Evolutionary conservation across 441 rosid species (phyloP).

Genomic region (Adansonia rubrostipa): DNA sequence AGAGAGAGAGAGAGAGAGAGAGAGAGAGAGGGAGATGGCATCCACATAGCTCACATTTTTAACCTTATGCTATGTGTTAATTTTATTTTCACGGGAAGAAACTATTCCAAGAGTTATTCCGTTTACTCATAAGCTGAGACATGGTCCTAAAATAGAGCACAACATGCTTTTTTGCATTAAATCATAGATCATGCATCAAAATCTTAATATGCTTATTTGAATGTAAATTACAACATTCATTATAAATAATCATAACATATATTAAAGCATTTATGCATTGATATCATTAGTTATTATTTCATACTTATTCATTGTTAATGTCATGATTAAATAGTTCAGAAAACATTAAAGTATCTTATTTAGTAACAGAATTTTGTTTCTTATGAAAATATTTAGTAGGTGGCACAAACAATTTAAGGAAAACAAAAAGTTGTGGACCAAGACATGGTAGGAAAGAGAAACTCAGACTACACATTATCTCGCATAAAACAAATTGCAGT

Average conservation of each 20-base stretch:
- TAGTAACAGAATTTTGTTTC: not conserved
- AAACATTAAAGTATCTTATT: not conserved
- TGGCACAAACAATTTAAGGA: not conserved
- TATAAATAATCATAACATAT: not conserved
- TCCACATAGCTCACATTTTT: not conserved
- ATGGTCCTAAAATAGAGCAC: not conserved
- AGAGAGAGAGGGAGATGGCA: not conserved
- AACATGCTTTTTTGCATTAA: not conserved
- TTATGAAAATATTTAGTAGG: not conserved
- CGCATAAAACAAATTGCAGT: not conserved
- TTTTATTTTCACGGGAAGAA: not conserved
- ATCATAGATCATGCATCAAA: not conserved
- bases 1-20: not conserved
- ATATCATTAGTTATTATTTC: not conserved
- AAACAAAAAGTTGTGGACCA: not conserved
- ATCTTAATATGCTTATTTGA: not conserved
- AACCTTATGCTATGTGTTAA: not conserved
- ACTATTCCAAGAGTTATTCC: not conserved
- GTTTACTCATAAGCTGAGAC: not conserved
- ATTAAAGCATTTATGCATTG: not conserved
- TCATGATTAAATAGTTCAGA: constrained; percentile 4
- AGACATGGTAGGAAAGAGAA: constrained; percentile 1
- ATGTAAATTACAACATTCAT: not conserved
- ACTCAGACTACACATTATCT: not conserved
- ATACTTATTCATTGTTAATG: not conserved